Evolutionary conservation across 208 protist species (phyloP).

Genomic region (Plasmodiophora brassicae): DNA sequence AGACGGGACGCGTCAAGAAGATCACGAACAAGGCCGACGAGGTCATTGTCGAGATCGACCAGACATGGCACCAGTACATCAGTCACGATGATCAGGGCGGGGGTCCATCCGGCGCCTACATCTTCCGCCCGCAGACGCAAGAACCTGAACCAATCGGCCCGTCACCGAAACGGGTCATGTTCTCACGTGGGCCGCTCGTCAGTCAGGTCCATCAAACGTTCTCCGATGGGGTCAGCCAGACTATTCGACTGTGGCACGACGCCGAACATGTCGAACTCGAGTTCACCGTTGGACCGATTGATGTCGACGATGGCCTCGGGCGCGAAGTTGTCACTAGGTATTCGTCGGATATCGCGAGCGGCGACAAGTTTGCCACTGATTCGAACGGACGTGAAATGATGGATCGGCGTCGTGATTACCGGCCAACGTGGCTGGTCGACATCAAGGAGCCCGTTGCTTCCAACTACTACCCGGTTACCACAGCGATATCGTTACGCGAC

Average conservation of each 20-base stretch:
- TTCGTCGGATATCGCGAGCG: not conserved
- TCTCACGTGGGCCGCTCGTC: not conserved
- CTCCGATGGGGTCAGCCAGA: not conserved
- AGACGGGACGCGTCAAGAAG: not conserved
- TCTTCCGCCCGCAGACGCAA: conserved; percentile 6
- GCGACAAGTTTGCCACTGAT: not conserved
- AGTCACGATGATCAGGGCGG: not conserved
- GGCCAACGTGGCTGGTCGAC: not conserved
- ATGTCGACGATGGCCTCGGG: not conserved
- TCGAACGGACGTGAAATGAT: conserved; percentile 27
- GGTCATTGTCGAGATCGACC: not conserved
- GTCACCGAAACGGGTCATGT: not conserved
- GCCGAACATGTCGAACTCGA: not conserved
- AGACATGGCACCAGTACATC: not conserved
- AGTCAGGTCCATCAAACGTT: not conserved
- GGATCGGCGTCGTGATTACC: not conserved
- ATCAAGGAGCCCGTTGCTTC: conserved; percentile 16
- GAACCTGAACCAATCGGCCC: not conserved
- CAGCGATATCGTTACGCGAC: not conserved
- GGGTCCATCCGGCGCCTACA: not conserved
- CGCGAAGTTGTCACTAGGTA: not conserved
- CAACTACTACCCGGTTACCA: not conserved
- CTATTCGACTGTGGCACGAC: not conserved
- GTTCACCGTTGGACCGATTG: not conserved
- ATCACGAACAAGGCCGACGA: not conserved